phyloP scores from a whole-genome alignment of 495 filamentous ascomycete species.

The Friedmanniomyces endolithicus region DNA sequence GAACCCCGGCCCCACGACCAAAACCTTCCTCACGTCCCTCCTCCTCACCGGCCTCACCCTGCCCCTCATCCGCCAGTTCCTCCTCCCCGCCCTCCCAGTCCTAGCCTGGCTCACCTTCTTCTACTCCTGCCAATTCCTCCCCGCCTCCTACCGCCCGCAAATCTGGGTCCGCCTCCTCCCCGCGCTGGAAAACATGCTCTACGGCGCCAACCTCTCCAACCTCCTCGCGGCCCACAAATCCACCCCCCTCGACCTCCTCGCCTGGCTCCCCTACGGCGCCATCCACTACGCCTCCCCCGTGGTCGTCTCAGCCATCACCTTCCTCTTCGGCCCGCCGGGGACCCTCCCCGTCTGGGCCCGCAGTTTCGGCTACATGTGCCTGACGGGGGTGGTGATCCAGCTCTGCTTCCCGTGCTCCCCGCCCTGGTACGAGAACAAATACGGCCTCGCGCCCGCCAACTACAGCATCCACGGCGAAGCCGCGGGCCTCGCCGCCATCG shows the following conservation, averaged over 20 bases:
- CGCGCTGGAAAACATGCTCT: constrained; percentile 92
- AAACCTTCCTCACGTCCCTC: constrained; percentile 54
- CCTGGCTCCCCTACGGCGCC: constrained; percentile 87
- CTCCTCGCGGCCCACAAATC: constrained; percentile 81
- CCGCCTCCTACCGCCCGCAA: constrained; percentile 67
- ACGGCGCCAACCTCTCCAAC: constrained; percentile 90
- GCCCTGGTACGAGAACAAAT: constrained; percentile 84
- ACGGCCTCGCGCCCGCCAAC: constrained; percentile 78
- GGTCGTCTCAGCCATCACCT: constrained; percentile 62
- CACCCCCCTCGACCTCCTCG: constrained; percentile 68
- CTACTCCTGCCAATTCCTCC: constrained; percentile 84
- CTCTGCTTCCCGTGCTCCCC: constrained; percentile 83
- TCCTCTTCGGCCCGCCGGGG: constrained; percentile 76
- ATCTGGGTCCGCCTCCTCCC: constrained; percentile 93
- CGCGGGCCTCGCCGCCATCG: constrained; percentile 77
- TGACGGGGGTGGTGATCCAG: constrained; percentile 74
- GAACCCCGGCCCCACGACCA: constrained; percentile 55
- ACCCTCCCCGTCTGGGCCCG: constrained; percentile 72
- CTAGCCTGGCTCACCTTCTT: constrained; percentile 77
- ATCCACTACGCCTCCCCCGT: constrained; percentile 75
- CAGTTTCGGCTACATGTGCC: constrained; percentile 84
- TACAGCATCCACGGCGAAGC: constrained; percentile 81
- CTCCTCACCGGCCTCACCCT: constrained; percentile 59
- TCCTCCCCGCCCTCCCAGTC: constrained; percentile 75
- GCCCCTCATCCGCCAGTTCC: constrained; percentile 84